A percentile compares a stretch with the other conserved stretches of the same genome.
Evolutionary conservation across 1,284 basidiomycete genomes (phyloP).

Genomic region (Melampsora medusae): DNA sequence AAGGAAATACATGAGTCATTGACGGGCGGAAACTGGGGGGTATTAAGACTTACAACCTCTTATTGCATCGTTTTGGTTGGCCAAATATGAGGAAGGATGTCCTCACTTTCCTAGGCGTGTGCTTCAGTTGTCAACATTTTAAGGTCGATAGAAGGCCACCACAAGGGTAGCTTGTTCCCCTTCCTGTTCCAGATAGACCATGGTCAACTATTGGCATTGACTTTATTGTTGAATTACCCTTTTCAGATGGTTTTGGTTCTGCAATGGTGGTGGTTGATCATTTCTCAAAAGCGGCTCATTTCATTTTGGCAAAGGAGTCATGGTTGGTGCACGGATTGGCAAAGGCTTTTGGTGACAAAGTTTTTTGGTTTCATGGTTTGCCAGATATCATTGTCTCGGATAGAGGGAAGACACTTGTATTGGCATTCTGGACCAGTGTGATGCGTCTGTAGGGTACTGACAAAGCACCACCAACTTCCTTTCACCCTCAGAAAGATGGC

Average conservation of each 20-base stretch:
- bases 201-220: constrained; percentile 39
- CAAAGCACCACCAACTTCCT: background rate
- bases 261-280: constrained; percentile 48
- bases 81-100: too few relatives aligned
- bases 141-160: constrained; percentile 46
- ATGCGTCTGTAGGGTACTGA: background rate
- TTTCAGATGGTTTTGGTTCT: background rate
- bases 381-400: background rate
- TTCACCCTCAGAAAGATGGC: too few relatives aligned
- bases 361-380: constrained; percentile 4
- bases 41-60: too few relatives aligned
- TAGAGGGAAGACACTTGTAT: background rate
- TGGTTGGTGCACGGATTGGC: background rate
- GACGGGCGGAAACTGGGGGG: too few relatives aligned
- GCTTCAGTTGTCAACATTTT: too few relatives aligned
- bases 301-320: background rate
- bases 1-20: too few relatives aligned
- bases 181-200: constrained; percentile 50
- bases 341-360: background rate
- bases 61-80: too few relatives aligned
- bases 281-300: constrained; percentile 5
- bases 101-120: too few relatives aligned
- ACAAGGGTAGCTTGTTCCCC: constrained; percentile 55
- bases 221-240: constrained; percentile 8
- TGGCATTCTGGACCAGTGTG: constrained; percentile 19